Percentiles rank a stretch among this genome's conserved stretches.
Evolutionary conservation across 208 protist genomes (phyloP).

Genomic region (Acanthamoeba triangularis): DNA sequence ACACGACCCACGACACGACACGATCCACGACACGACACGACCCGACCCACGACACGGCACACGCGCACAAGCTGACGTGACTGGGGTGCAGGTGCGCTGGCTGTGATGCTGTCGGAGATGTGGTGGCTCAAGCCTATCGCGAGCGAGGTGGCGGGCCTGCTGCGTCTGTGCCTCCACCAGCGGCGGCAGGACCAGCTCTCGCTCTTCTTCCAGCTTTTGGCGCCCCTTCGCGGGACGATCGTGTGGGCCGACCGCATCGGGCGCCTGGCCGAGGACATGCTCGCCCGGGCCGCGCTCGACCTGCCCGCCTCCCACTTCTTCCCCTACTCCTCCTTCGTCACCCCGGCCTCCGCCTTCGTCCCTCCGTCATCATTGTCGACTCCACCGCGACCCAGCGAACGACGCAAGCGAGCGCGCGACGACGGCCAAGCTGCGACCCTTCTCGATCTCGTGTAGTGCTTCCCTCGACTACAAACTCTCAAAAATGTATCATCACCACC

Average conservation of each 20-base stretch:
- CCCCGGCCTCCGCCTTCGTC: too few species aligned
- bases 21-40: too few species aligned
- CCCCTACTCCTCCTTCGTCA: neutral
- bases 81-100: neutral
- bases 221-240: neutral
- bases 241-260: slow-evolving; percentile 34
- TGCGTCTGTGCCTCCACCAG: neutral
- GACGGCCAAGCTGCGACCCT: too few species aligned
- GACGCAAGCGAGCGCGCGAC: neutral
- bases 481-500: too few species aligned
- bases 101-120: slow-evolving; percentile 30
- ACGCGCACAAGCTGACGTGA: neutral
- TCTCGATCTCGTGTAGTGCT: too few species aligned
- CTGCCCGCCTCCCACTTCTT: neutral
- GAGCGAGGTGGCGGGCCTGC: slow-evolving; percentile 2
- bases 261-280: neutral
- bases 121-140: slow-evolving; percentile 3
- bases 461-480: too few species aligned
- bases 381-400: neutral
- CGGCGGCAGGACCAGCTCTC: neutral
- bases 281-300: neutral
- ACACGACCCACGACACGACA: too few species aligned
- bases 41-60: too few species aligned
- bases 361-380: neutral
- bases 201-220: neutral